Percentiles rank a stretch among this genome's conserved stretches.
phyloP scores from a whole-genome alignment of 257 asterid genomes.

The Orobanche coerulescens region DNA sequence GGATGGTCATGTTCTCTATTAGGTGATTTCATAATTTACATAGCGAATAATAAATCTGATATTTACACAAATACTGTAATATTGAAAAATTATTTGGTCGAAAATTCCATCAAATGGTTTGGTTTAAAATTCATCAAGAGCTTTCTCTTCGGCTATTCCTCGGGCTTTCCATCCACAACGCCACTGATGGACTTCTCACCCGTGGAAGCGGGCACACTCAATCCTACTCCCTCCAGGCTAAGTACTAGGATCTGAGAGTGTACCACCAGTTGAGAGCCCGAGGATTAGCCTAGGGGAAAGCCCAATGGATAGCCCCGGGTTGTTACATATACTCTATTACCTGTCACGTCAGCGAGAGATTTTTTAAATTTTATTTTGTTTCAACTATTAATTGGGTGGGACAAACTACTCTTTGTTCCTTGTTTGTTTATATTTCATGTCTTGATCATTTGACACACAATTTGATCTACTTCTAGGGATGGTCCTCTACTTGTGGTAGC shows the following conservation, averaged over 20 bases:
- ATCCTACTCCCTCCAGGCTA: too few relatives aligned
- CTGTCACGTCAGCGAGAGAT: neutral
- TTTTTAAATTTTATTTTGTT: too few relatives aligned
- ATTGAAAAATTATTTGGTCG: neutral
- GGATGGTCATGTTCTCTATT: conserved; percentile 5
- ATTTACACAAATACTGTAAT: neutral
- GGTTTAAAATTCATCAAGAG: neutral
- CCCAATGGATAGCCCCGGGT: too few relatives aligned
- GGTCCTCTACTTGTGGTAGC: conserved; percentile 98
- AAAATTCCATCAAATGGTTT: conserved; percentile 1
- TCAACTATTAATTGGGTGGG: neutral
- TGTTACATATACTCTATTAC: too few relatives aligned
- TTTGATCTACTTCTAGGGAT: conserved; percentile 54
- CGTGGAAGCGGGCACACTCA: too few relatives aligned
- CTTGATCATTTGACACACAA: conserved; percentile 17
- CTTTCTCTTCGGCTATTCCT: too few relatives aligned
- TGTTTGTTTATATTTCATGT: conserved; percentile 2
- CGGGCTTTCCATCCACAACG: too few relatives aligned
- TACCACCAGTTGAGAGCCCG: too few relatives aligned
- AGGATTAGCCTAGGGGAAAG: too few relatives aligned
- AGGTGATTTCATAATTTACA: neutral
- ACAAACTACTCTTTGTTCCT: neutral
- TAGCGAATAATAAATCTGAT: neutral
- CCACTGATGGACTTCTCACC: too few relatives aligned
- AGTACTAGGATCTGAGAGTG: too few relatives aligned